A percentile compares a stretch with the other conserved stretches of the same genome.
Evolutionary conservation across 2,329 filamentous ascomycete genomes (phyloP).

Genomic region (Alternaria longipes): DNA sequence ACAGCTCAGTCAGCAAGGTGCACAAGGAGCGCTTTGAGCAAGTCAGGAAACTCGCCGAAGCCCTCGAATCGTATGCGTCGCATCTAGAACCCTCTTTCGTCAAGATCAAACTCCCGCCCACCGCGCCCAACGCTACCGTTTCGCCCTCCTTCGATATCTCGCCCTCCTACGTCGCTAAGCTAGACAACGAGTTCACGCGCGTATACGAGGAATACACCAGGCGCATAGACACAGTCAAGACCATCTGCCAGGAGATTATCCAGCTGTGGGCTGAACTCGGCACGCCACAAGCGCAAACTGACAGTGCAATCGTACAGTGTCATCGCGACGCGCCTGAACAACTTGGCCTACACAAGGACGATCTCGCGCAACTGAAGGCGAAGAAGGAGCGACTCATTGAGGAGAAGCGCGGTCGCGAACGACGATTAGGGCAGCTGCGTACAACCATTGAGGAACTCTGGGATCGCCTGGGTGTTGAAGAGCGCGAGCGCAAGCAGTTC

Average conservation of each 20-base stretch:
- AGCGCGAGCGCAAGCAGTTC: conserved; percentile 84
- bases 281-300: conserved; percentile 91
- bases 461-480: conserved; percentile 85
- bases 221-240: conserved; percentile 78
- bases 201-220: conserved; percentile 97
- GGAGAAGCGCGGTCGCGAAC: conserved; percentile 88
- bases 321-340: conserved; percentile 93
- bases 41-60: conserved; percentile 93
- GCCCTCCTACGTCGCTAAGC: conserved; percentile 81
- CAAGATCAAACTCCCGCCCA: conserved; percentile 84
- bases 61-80: conserved; percentile 93
- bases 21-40: conserved; percentile 95
- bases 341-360: conserved; percentile 88
- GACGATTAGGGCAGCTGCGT: conserved; percentile 78
- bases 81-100: conserved; percentile 93
- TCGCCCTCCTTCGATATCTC: conserved; percentile 92
- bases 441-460: conserved; percentile 84
- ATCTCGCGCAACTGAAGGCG: conserved; percentile 74
- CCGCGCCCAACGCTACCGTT: conserved; percentile 76
- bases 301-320: conserved; percentile 84
- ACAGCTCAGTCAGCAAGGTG: conserved; percentile 78
- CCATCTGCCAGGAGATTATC: conserved; percentile 83
- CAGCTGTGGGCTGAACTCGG: conserved; percentile 96
- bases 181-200: conserved; percentile 90
- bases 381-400: conserved; percentile 85